Base-by-base conservation (phyloP, 177 flowering plant genomes). In the Tripterygium wilfordii region DNA sequence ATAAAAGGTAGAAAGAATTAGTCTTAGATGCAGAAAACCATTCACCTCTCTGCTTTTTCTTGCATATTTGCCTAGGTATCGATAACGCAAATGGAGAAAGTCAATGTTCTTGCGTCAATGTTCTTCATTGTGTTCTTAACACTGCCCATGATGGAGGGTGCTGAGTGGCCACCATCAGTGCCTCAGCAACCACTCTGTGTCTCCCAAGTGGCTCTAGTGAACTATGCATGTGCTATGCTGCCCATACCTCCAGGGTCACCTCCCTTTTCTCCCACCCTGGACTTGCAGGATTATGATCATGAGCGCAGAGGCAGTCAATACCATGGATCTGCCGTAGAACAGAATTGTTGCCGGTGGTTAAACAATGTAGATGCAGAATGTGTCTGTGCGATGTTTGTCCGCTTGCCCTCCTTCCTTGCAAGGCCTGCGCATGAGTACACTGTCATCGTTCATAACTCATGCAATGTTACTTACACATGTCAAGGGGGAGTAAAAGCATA, bases 321-420 rank as follows among this genome's bases (percentile, higher is more conserved):
- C n/a, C n/a, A n/a, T n/a, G n/a, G n/a, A 16, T 6, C 66, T 2
- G 37, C 58, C 0, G 52, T 5, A 5, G 45, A 58, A 24, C 43
- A 36, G 8, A 56, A 64, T 6, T 78, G 90, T 41, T 80, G 86
- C 50, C 42, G 62, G 26, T 80, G 86, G 90, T 35, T 75, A 54
- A 61, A 24, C 35, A 48, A 63, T 37, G 13, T 82, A 23, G 83
- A 83, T 45, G 30, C 23, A 5, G 52, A 53, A 23, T 79, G 85
- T 40, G 80, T 77, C 15, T 83, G 90, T 37, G 77, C 64, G 8
- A 2, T 77, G 32, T 53, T 83, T 36, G 58, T 51, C 26, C 69
- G 43, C 17, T 48, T 83, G 59, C 90, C 90, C 0, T n/a, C 46
- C 0, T 77, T 83, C 63, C 68, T 83, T 0, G 10, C 64, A 0